Conservation (phyloP, 495 filamentous ascomycete species). For the Amphirosellinia nigrospora region DNA sequence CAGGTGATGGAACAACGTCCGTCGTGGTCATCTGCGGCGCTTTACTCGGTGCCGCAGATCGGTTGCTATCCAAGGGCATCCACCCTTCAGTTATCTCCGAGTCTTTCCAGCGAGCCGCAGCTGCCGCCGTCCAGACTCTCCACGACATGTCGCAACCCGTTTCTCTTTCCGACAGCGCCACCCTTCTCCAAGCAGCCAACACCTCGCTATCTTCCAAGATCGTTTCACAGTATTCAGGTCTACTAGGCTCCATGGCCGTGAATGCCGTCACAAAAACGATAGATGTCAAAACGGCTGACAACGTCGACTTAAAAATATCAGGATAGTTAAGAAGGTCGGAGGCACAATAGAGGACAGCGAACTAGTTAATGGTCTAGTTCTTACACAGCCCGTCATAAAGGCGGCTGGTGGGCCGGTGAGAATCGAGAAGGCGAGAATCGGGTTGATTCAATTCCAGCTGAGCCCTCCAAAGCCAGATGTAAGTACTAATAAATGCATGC, state of each 20-base stretch:
- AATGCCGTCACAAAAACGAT: slow-evolving; percentile 95
- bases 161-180: slow-evolving; percentile 81
- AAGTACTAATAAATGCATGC: slow-evolving; percentile 40
- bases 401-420: slow-evolving; percentile 86
- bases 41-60: slow-evolving; percentile 90
- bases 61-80: slow-evolving; percentile 87
- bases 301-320: slow-evolving; percentile 96
- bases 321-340: slow-evolving; percentile 96
- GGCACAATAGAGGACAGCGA: slow-evolving; percentile 98
- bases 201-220: slow-evolving; percentile 99
- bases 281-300: slow-evolving; percentile 91
- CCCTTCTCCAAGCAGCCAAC: slow-evolving; percentile 93
- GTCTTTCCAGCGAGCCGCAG: slow-evolving; percentile 93
- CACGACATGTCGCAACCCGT: slow-evolving; percentile 96
- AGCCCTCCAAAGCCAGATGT: slow-evolving; percentile 97
- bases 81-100: slow-evolving; percentile 98
- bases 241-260: slow-evolving; percentile 94
- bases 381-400: slow-evolving; percentile 93
- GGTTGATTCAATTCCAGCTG: slow-evolving; percentile 97
- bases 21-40: slow-evolving; percentile 97
- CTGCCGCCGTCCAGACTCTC: slow-evolving; percentile 83
- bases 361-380: slow-evolving; percentile 91
- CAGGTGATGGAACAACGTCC: slow-evolving; percentile 97
- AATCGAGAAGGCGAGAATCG: slow-evolving; percentile 97
- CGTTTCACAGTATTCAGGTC: slow-evolving; percentile 91